Evolutionary conservation across 1,284 basidiomycete genomes (phyloP).

Genomic region (Moesziomyces sp.): DNA sequence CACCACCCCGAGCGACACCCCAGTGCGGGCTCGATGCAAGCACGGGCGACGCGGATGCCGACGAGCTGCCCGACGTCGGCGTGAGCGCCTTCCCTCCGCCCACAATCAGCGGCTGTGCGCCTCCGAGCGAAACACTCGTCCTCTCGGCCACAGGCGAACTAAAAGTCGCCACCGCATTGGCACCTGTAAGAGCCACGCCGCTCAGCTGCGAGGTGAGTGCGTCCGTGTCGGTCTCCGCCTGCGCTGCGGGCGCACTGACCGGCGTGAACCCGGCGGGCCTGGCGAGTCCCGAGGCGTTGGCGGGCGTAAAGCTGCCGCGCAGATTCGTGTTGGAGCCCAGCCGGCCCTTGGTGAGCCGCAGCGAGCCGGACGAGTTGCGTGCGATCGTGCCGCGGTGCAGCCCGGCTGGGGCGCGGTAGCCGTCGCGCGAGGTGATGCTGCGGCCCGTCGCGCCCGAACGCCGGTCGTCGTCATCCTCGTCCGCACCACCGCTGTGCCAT

Average conservation of each 20-base stretch:
- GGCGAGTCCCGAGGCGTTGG: neutral
- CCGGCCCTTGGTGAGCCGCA: constrained; percentile 35
- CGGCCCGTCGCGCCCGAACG: constrained; percentile 13
- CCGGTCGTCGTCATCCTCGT: constrained; percentile 13
- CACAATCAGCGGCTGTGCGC: too few relatives aligned
- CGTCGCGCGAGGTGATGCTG: constrained; percentile 28
- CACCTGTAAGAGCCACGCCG: constrained; percentile 20
- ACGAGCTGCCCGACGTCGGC: too few relatives aligned
- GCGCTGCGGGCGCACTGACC: neutral
- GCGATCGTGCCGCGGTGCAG: constrained; percentile 23
- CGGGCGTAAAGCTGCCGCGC: constrained; percentile 13
- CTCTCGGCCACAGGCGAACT: constrained; percentile 4
- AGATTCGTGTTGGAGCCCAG: constrained; percentile 30
- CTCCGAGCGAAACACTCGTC: too few relatives aligned
- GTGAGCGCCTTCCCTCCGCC: too few relatives aligned
- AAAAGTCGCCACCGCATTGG: constrained; percentile 22
- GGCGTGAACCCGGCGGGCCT: neutral
- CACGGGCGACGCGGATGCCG: too few relatives aligned
- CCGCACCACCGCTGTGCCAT: neutral
- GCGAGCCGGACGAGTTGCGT: constrained; percentile 27
- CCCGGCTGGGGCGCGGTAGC: constrained; percentile 12
- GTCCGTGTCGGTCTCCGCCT: constrained; percentile 6
- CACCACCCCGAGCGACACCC: too few relatives aligned
- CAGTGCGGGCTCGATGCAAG: too few relatives aligned
- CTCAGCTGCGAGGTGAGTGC: constrained; percentile 28